Base-by-base conservation (phyloP, 352 stramenopile species). In the Phytophthora boehmeriae region DNA sequence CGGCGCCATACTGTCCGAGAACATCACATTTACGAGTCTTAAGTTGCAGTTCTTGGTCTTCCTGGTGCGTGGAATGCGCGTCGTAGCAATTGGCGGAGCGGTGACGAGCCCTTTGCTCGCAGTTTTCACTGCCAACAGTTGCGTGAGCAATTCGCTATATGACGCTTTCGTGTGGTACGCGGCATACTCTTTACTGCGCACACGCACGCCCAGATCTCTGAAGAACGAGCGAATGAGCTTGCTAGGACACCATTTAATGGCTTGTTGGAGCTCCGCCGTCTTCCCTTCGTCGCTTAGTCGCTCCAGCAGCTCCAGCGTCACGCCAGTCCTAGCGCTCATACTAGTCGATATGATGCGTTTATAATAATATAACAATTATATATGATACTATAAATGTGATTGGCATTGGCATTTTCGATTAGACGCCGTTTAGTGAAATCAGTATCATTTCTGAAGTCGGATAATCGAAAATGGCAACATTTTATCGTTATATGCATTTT, bases 41-140 rank as follows among this genome's bases (percentile, higher is more conserved):
- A 68, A 39, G 19, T 63, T 68, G 59, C 59, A 68, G 28, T 68
- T 68, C 52, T 68, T 68, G 28, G 59, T 63, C 52, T 63, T 68
- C 19, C 59, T 42, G 11, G 59, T 63, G 5, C 59, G 44, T 23
- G 56, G 22, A 17, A 57, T 39, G 10, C 52, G 36, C 25, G 38
- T 38, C n/a, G 53, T 22, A 13, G 46, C 44, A 10, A 65, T 30
- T 8, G 48, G 11, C 14, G 47, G 13, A 1, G 32, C 17, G 1
- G 23, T 27, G 1, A 43, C 39, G 23, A 58, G 25, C 8, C 53
- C 53, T 25, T 64, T 52, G 27, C 9, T 56, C 14, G 47, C 47
- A 22, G 39, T 68, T 27, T 51, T 54, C 28, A 47, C 54, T 8
- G 43, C 20, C 42, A 69, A 10, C 14, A 69, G 36, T 20, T 69